These are phyloP conservation scores for Colletotrichum lindemuthianum DNA, from an alignment of 2,329 filamentous ascomycete genomes.

Conservation along the genomic window DNA sequence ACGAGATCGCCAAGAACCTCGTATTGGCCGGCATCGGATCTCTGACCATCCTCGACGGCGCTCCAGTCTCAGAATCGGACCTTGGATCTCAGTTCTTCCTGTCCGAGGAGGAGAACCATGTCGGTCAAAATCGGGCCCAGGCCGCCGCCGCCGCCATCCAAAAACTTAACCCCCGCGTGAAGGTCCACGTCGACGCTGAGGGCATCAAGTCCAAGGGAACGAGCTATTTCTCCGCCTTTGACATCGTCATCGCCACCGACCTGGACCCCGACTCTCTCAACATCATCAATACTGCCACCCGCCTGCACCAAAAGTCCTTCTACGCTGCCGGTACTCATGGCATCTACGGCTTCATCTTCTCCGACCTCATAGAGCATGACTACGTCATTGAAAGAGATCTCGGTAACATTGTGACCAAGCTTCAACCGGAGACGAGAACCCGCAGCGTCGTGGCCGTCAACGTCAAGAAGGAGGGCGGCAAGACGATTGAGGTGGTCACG, in stretches of 20 bases:
- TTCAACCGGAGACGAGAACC: conserved; percentile 77
- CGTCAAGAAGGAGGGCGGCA: conserved; percentile 75
- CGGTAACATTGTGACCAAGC: conserved; percentile 74
- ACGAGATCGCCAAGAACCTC: conserved; percentile 94
- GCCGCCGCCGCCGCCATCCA: conserved; percentile 82
- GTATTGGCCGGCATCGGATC: conserved; percentile 93
- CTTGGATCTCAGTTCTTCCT: conserved; percentile 87
- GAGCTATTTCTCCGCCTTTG: conserved; percentile 81
- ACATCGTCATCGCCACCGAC: conserved; percentile 91
- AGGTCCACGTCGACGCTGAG: conserved; percentile 74
- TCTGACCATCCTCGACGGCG: conserved; percentile 86
- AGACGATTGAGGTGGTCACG: conserved; percentile 84
- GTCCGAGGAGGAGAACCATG: conserved; percentile 67
- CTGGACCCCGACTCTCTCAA: conserved; percentile 79
- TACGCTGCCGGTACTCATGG: conserved; percentile 91
- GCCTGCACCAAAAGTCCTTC: conserved; percentile 81
- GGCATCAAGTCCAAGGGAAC: conserved; percentile 74
- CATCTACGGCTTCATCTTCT: conserved; percentile 94
- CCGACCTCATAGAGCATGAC: conserved; percentile 89
- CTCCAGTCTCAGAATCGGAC: conserved; percentile 79
- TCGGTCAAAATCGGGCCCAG: conserved; percentile 87
- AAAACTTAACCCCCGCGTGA: conserved; percentile 90
- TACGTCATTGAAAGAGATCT: conserved; percentile 88
- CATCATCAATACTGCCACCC: conserved; percentile 86
- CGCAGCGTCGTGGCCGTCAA: conserved; percentile 78